Evolutionary conservation across 2,329 filamentous ascomycete genomes (phyloP).

Genomic region (Cercospora sesami): DNA sequence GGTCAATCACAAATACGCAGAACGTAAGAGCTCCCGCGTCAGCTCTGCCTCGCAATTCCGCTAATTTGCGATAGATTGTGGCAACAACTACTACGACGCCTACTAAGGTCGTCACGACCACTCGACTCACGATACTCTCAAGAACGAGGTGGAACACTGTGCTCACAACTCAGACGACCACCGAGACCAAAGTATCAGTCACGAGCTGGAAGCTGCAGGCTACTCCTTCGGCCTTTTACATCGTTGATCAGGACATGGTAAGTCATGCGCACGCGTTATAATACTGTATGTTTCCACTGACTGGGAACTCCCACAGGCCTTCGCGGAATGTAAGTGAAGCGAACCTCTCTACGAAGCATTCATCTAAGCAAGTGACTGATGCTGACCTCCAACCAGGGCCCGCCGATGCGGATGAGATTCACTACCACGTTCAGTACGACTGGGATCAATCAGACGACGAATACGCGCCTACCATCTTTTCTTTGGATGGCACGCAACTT

Average conservation of each 20-base stretch:
- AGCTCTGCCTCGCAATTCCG: not conserved
- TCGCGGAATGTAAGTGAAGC: not conserved
- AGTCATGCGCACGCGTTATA: not conserved
- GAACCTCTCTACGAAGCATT: not conserved
- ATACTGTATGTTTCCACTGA: not conserved
- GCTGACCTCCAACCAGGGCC: not conserved
- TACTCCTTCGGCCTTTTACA: not conserved
- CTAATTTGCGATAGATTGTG: not conserved
- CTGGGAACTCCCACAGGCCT: not conserved
- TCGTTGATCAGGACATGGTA: not conserved
- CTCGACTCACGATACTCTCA: not conserved
- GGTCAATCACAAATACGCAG: not conserved
- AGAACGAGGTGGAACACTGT: not conserved
- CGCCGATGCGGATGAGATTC: not conserved
- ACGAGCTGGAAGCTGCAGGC: not conserved
- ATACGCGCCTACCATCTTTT: not conserved
- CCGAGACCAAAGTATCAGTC: not conserved
- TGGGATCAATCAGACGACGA: constrained; percentile 1
- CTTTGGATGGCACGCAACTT: not conserved
- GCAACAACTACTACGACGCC: not conserved
- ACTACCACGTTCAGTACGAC: constrained; percentile 3
- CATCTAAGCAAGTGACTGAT: not conserved
- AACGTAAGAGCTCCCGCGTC: not conserved
- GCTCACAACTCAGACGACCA: not conserved
- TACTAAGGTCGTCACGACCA: not conserved